Evolutionary conservation across 1,139 yeast species (phyloP), one percentile per base, ranked within the genome.

Genomic region (Debaryomycetaceae sp.): DNA sequence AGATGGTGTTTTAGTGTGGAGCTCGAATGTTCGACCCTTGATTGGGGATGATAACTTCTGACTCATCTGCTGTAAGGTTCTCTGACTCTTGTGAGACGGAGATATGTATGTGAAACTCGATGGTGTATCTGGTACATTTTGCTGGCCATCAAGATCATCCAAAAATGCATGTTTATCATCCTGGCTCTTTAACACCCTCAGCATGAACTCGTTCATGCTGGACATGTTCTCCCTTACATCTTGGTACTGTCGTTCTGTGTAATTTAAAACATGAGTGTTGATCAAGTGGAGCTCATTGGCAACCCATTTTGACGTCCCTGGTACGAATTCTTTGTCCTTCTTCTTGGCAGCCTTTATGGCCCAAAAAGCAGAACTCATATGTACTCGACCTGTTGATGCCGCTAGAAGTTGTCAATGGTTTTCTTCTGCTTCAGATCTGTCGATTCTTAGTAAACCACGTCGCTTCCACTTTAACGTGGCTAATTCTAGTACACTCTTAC

Each of bases 281-380:
- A 64, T 65, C 37, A 56, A 57, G 40, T 60, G 56, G 39, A 70
- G 50, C 47, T 67, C 70, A 36, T 58, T 59, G 9, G 72, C 67
- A 7, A 70, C 63, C 73, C 73, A 70, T 49, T 58, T 60, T 6
- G 75, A 68, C 4, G 73, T 60, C 2, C 75, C 76, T 1, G 75
- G 73, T 4, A 66, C 68, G n/a, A 57, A 53, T 38, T 57, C 65
- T 35, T 53, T 50, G 31, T 53, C 53, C 47, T 58, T 60, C 13
- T 51, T 51, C 49, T 57, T 58, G 42, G 71, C 61, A 36, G 72
- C 72, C 36, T 57, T 56, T 41, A 66, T 56, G 23, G 70, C 72
- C 75, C 75, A 70, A 51, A 66, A 59, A 30, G 55, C 55, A 38
- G 65, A 57, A 45, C 62, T 55, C 64, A 60, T 61, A 17, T 38